These are phyloP conservation scores for Oehlia diaphana DNA, from an alignment of 192 early-diverging fungal genomes.

Conservation along the genomic window DNA sequence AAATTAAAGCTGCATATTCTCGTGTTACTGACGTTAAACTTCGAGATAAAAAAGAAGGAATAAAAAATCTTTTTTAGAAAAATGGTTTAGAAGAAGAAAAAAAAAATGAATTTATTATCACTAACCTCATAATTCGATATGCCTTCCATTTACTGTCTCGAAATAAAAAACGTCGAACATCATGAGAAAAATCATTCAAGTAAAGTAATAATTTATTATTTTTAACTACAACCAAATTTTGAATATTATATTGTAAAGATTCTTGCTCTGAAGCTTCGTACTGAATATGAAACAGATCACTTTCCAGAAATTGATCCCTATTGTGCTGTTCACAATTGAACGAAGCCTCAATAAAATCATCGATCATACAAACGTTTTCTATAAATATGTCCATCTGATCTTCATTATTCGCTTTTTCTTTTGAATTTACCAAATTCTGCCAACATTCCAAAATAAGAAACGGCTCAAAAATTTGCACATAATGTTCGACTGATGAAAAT, in stretches of 20 bases:
- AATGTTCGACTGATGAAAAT: conserved; percentile 61
- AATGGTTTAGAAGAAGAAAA: too few species aligned
- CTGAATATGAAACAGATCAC: conserved; percentile 68
- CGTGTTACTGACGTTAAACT: conserved; percentile 76
- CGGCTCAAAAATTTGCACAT: conserved; percentile 72
- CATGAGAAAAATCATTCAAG: conserved; percentile 49
- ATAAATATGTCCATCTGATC: conserved; percentile 43
- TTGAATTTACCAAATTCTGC: conserved; percentile 73
- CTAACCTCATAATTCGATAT: conserved; percentile 47
- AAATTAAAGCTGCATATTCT: conserved; percentile 77
- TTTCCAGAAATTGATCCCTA: conserved; percentile 44
- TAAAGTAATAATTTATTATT: conserved; percentile 46
- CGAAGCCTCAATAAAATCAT: conserved; percentile 75
- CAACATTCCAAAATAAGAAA: conserved; percentile 82
- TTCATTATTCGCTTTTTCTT: conserved; percentile 57
- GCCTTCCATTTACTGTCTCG: conserved; percentile 45
- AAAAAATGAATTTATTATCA: not conserved
- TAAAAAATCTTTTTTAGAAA: too few species aligned
- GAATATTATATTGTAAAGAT: conserved; percentile 38
- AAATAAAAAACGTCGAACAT: conserved; percentile 31
- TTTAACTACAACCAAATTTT: conserved; percentile 31
- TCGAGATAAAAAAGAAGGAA: not conserved
- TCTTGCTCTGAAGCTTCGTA: conserved; percentile 49
- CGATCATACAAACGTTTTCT: conserved; percentile 57
- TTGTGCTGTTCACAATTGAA: conserved; percentile 44